Evolutionary conservation across 352 stramenopile genomes (phyloP).

Genomic region (Globisporangium megalacanthum): DNA sequence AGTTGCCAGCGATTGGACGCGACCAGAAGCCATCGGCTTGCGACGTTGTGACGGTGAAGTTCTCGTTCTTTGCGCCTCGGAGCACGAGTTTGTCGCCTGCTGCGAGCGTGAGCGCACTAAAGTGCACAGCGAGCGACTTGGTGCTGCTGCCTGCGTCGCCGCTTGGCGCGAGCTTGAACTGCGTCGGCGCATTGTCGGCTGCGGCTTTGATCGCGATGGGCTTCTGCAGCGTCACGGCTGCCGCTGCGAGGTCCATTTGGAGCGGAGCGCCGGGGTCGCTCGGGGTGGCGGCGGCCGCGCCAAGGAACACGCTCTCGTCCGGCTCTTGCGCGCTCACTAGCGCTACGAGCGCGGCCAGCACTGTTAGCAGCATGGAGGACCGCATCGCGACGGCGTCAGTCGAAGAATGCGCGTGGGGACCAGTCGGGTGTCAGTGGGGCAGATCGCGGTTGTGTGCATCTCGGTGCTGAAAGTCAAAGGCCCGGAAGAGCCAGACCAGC

Average conservation of each 20-base stretch:
- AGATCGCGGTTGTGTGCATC: no score
- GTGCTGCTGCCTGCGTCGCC: neutral
- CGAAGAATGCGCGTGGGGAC: no score
- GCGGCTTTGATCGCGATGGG: slow-evolving; percentile 8
- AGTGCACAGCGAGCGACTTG: slow-evolving; percentile 17
- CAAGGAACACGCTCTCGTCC: slow-evolving; percentile 11
- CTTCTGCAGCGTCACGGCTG: slow-evolving; percentile 8
- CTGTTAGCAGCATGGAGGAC: neutral
- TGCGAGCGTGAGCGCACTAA: slow-evolving; percentile 8
- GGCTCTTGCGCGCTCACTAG: slow-evolving; percentile 1
- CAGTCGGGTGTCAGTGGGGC: no score
- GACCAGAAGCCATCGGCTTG: slow-evolving; percentile 13
- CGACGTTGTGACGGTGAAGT: slow-evolving; percentile 8
- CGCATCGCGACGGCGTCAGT: neutral
- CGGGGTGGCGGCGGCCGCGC: neutral
- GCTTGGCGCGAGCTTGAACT: slow-evolving; percentile 7
- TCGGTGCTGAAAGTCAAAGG: no score
- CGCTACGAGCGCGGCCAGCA: slow-evolving; percentile 7
- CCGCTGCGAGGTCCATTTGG: slow-evolving; percentile 11
- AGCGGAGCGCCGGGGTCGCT: slow-evolving; percentile 1
- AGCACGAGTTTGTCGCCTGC: slow-evolving; percentile 16
- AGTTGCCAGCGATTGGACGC: slow-evolving; percentile 9
- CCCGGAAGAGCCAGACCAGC: no score
- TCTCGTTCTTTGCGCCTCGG: slow-evolving; percentile 13
- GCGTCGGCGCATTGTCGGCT: slow-evolving; percentile 2